Percentiles rank a stretch among this genome's conserved stretches.
These are phyloP conservation scores for Ramaria rubella DNA, from an alignment of 768 basidiomycete species.

Conservation along the genomic window DNA sequence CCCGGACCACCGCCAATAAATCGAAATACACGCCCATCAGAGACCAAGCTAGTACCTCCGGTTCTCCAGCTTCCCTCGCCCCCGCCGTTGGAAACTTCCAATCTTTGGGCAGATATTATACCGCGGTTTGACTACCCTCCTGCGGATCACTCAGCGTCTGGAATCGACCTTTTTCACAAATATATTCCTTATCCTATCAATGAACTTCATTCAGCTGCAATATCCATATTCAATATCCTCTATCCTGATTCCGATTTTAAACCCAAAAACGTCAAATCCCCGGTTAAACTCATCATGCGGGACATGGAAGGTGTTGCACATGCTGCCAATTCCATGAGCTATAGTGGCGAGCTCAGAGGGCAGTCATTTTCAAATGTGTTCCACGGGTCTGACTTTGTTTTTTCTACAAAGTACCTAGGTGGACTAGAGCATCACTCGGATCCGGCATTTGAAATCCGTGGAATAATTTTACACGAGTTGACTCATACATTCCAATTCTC, in stretches of 20 bases:
- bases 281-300: slow-evolving; percentile 15
- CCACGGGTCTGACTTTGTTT: slow-evolving; percentile 37
- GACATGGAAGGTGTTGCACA: slow-evolving; percentile 64
- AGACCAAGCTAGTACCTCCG: neutral
- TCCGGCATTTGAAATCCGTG: slow-evolving; percentile 45
- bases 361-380: slow-evolving; percentile 23
- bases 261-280: slow-evolving; percentile 4
- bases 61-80: neutral
- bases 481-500: slow-evolving; percentile 77
- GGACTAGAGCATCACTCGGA: slow-evolving; percentile 56
- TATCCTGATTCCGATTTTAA: slow-evolving; percentile 6
- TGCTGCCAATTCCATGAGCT: slow-evolving; percentile 41
- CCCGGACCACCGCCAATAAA: neutral
- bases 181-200: slow-evolving; percentile 5
- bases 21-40: neutral
- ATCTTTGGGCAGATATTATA: neutral
- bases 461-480: slow-evolving; percentile 68
- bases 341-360: neutral
- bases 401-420: slow-evolving; percentile 1
- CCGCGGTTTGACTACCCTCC: slow-evolving; percentile 4
- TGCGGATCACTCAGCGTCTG: slow-evolving; percentile 1
- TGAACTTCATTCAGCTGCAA: slow-evolving; percentile 6
- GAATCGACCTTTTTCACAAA: slow-evolving; percentile 7
- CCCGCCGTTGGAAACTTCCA: neutral
- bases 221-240: slow-evolving; percentile 2